Percentiles rank a stretch among this genome's conserved stretches.
Evolutionary conservation across 1,139 yeast species (phyloP).

Genomic region (Keqinozyma sinolaborantium): DNA sequence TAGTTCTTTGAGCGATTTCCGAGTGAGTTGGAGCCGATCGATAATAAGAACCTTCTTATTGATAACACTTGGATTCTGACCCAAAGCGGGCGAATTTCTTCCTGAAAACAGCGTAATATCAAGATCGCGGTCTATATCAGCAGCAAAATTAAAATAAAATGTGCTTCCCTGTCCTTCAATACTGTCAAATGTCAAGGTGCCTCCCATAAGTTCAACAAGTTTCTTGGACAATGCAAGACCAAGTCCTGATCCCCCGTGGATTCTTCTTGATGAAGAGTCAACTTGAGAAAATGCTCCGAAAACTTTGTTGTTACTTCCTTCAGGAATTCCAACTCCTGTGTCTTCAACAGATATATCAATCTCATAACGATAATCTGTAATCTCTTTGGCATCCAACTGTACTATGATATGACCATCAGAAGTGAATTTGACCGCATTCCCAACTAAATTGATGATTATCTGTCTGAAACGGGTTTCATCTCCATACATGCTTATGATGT

Average conservation of each 20-base stretch:
- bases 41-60: conserved; percentile 28
- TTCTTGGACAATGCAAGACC: conserved; percentile 60
- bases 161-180: conserved; percentile 51
- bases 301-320: conserved; percentile 42
- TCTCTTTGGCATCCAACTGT: conserved; percentile 26
- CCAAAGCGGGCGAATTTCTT: conserved; percentile 1
- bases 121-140: conserved; percentile 23
- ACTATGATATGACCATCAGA: conserved; percentile 44
- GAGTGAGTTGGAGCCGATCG: conserved; percentile 28
- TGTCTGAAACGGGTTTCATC: conserved; percentile 53
- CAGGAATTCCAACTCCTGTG: conserved; percentile 63
- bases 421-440: conserved; percentile 59
- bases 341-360: conserved; percentile 44
- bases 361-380: conserved; percentile 36
- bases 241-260: conserved; percentile 58
- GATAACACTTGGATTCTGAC: neutral
- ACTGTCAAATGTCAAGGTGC: conserved; percentile 49
- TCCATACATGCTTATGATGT: conserved; percentile 42
- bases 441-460: conserved; percentile 51
- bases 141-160: conserved; percentile 37
- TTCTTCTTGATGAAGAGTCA: conserved; percentile 56
- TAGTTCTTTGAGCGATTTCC: conserved; percentile 26
- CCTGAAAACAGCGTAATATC: conserved; percentile 6
- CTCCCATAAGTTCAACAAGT: conserved; percentile 58
- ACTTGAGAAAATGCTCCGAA: conserved; percentile 62